Base-by-base conservation (phyloP, 805 yeast genomes). In the Schizosaccharomyces japonicus region DNA sequence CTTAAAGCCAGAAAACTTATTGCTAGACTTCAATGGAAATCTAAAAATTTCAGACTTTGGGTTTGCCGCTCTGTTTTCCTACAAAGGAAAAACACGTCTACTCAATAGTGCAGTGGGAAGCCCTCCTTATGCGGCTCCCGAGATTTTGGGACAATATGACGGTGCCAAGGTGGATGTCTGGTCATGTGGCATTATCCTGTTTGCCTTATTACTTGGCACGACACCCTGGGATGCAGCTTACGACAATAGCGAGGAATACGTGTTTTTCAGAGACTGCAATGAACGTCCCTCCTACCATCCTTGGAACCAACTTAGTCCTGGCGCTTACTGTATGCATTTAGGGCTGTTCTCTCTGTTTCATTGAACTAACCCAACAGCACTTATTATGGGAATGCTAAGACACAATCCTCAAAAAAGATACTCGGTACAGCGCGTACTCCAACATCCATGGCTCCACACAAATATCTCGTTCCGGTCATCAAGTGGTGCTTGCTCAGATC, bases 51-150 rank as follows among this genome's bases (percentile, higher is more conserved):
- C 82, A 0, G 90, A 79, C 60, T 79, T 80, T 61, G 90, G 90
- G 0, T 61, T 80, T 13, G 83, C 85, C 0, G 69, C 75, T 28
- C 72, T 74, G 6, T 77, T 68, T 55, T 67, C 63, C 52, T 68
- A 69, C 39, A 63, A 63, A 48, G 79, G 78, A 1, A 58, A 65
- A 3, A 64, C 63, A 45, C 59, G 75, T 49, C 49, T 66, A 44
- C 68, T 75, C 34, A 57, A 61, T 23, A 70, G 75, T 27, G 68
- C 77, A 29, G 72, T 83, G 58, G 80, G 87, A 0, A 75, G 80
- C 1, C 79, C 81, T 1, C 85, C 84, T 4, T 79, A 79, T 56
- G 70, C 77, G 65, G 87, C 90, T 1, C 90, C 90, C 1, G 90
- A 79, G 17, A 61, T 62, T 2, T 59, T 62, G 2, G 67, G 68